Base-by-base conservation (phyloP, 805 yeast species). In the Jamesozyma rosinii region DNA sequence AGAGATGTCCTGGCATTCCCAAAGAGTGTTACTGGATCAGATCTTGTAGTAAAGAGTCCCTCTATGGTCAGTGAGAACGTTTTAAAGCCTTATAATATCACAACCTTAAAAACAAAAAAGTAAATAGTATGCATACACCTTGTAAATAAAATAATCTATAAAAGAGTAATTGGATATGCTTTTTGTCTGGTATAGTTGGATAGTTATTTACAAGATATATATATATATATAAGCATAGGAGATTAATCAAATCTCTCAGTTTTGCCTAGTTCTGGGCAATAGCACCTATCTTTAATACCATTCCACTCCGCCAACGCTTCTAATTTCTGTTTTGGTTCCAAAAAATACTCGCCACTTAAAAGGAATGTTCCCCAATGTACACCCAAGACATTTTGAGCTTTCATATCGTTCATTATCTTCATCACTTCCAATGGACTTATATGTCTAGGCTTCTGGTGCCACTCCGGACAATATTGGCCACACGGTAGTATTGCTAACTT, bases 361-460 rank as follows among this genome's bases (percentile, higher is more conserved):
- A 87, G 79, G 64, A 88, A 90, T 0, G 97, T 90, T 0, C 97
- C 97, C 95, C 96, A 90, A 63, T 90, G 97, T 27, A 90, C 87
- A 1, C 97, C 97, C 41, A 83, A 75, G 64, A 85, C 75, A 48
- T 72, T 75, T 44, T 71, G 61, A 2, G 85, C 78, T 5, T 72
- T 65, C 44, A 87, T 54, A 48, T 81, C 84, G 14, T 71, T 56
- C 73, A 79, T 79, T 3, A 88, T 80, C 47, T 76, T 68, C 3
- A 84, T 48, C 10, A 89, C 79, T 54, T 90, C 97, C 32, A 65
- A 70, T 0, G 97, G 97, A 40, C 79, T 77, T 39, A 81, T 83
- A 58, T 90, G 97, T 52, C 95, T 75, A 3, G 96, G 90, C 45
- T 75, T 75, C 56, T 90, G 89, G 55, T 89, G 97, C 95, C 95